These are phyloP conservation scores for Perkinsus marinus DNA, from an alignment of 169 alveolate species.

Conservation along the genomic window DNA sequence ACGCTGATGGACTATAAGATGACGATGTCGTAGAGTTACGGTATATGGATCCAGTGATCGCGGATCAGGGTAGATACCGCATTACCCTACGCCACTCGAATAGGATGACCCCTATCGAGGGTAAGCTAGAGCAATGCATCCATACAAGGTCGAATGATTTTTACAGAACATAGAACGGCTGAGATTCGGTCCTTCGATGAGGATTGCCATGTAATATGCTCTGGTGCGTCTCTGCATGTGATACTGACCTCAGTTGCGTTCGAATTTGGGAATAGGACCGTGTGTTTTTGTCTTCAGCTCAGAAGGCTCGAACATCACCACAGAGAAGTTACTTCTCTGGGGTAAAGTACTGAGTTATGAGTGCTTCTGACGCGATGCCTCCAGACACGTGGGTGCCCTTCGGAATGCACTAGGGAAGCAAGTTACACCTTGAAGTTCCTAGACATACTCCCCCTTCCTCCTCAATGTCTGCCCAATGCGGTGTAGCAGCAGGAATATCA, in stretches of 20 bases:
- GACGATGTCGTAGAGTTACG: neutral
- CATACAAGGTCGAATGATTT: neutral
- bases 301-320: too few species aligned
- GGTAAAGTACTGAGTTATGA: too few species aligned
- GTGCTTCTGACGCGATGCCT: too few species aligned
- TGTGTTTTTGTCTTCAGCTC: too few species aligned
- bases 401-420: too few species aligned
- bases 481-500: neutral
- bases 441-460: too few species aligned
- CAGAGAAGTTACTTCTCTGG: too few species aligned
- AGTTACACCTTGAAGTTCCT: too few species aligned
- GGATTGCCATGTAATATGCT: neutral
- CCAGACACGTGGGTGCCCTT: too few species aligned
- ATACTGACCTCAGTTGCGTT: too few species aligned
- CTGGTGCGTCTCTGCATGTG: neutral
- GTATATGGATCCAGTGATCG: neutral
- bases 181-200: neutral
- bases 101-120: neutral
- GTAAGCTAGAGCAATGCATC: neutral
- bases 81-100: neutral
- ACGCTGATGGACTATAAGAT: neutral
- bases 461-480: neutral
- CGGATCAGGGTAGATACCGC: neutral
- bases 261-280: too few species aligned
- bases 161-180: neutral